phyloP scores from a whole-genome alignment of 306 rosid species.

The Lotus japonicus region DNA sequence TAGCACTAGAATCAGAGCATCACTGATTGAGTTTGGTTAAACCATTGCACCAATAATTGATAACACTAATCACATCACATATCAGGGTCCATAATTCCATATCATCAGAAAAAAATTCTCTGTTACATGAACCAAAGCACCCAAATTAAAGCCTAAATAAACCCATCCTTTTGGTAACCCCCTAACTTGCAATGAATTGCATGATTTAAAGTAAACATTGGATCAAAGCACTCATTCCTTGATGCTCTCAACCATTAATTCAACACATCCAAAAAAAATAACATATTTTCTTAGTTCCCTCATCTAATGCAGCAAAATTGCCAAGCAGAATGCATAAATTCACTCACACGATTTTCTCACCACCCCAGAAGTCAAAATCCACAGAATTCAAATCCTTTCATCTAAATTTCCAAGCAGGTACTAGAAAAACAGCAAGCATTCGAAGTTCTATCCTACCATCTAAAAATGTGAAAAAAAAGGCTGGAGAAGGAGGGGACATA shows the following conservation, averaged over 20 bases:
- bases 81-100: not conserved
- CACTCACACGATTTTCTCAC: conserved; percentile 11
- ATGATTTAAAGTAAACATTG: not conserved
- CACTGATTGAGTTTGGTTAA: not conserved
- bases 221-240: not conserved
- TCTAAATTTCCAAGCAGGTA: conserved; percentile 6
- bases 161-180: not conserved
- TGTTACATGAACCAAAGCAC: not conserved
- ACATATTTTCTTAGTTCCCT: not conserved
- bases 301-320: conserved; percentile 21
- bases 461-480: not conserved
- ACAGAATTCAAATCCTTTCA: not conserved
- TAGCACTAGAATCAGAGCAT: not conserved
- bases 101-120: not conserved
- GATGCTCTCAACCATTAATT: conserved; percentile 14
- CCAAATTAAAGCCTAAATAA: conserved; percentile 9
- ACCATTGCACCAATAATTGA: not conserved
- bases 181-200: not conserved
- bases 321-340: not conserved
- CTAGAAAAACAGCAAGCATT: not conserved
- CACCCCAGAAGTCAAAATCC: conserved; percentile 9
- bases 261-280: not conserved
- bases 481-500: conserved; percentile 24
- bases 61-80: not conserved
- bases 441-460: not conserved